Evolutionary conservation across 139 green algal genomes (phyloP).

Genomic region (Protoeuglena noctilucae): DNA sequence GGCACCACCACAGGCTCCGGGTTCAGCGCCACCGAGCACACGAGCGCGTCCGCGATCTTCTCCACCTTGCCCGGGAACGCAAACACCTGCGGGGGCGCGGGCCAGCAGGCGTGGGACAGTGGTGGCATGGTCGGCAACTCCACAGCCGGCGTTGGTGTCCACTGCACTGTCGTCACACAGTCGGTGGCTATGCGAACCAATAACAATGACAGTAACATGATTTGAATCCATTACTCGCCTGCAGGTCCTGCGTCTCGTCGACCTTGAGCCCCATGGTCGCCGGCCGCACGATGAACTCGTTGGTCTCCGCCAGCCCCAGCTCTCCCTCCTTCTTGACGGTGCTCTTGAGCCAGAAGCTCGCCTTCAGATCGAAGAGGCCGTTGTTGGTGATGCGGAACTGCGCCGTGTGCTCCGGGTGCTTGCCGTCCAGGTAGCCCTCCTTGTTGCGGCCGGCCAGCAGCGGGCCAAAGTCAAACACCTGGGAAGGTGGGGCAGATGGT

Average conservation of each 20-base stretch:
- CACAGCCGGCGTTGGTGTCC: too few species aligned
- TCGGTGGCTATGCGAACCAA: too few species aligned
- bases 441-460: conserved; percentile 27
- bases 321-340: conserved; percentile 3
- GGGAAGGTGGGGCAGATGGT: neutral
- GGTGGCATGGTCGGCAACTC: too few species aligned
- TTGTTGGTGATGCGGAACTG: conserved; percentile 61
- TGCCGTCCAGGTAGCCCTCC: conserved; percentile 17
- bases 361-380: conserved; percentile 43
- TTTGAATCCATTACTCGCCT: too few species aligned
- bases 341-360: conserved; percentile 36
- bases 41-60: conserved; percentile 23
- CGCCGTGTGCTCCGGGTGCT: conserved; percentile 35
- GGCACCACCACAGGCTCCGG: conserved; percentile 45
- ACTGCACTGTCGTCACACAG: too few species aligned
- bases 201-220: too few species aligned
- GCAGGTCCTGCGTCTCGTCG: conserved; percentile 44
- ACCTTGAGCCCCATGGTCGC: conserved; percentile 31
- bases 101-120: too few species aligned
- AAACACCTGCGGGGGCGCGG: neutral
- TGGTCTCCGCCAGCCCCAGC: neutral
- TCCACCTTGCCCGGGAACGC: neutral
- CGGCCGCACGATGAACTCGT: conserved; percentile 24
- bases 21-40: conserved; percentile 46
- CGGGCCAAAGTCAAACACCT: conserved; percentile 57